A percentile compares a stretch with the other conserved stretches of the same genome.
Conservation (phyloP, 2,329 filamentous ascomycete genomes). For the Cladosporium cucumerinum region DNA sequence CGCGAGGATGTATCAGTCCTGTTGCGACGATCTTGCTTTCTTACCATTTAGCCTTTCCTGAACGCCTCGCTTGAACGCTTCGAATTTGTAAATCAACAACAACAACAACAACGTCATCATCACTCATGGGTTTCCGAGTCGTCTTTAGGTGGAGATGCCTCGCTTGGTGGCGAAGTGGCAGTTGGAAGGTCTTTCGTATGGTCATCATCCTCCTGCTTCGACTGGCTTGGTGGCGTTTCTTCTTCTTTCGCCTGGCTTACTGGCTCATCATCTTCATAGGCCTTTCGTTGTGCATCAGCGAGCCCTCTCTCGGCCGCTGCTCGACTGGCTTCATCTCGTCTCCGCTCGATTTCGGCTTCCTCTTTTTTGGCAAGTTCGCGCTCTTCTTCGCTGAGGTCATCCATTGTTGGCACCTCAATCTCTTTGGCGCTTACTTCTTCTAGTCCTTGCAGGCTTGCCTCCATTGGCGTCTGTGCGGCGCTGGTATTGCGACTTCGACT, state of each 20-base stretch:
- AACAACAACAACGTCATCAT: background rate
- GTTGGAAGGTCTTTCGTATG: background rate
- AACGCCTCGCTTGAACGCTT: constrained; percentile 16
- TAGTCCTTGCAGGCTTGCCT: background rate
- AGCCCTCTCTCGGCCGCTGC: constrained; percentile 56
- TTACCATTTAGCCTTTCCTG: background rate
- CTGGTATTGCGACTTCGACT: constrained; percentile 22
- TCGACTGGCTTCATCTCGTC: constrained; percentile 53
- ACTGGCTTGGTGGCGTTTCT: background rate
- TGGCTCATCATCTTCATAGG: background rate
- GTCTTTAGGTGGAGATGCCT: background rate
- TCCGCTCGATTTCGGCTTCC: constrained; percentile 53
- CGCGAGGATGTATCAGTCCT: background rate
- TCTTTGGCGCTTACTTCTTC: constrained; percentile 28
- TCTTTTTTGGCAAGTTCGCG: constrained; percentile 52
- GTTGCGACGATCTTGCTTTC: background rate
- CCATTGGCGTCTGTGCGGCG: constrained; percentile 18
- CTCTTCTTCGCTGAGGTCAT: constrained; percentile 58
- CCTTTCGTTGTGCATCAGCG: constrained; percentile 16
- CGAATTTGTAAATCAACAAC: background rate
- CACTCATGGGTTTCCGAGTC: background rate
- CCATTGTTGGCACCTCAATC: constrained; percentile 46
- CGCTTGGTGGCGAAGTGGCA: background rate
- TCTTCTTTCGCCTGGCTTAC: background rate
- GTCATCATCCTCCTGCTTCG: background rate